Evolutionary conservation across 768 basidiomycete species (phyloP), one percentile per base, ranked within the genome.

Genomic region (Hygrophoropsis aurantiaca): DNA sequence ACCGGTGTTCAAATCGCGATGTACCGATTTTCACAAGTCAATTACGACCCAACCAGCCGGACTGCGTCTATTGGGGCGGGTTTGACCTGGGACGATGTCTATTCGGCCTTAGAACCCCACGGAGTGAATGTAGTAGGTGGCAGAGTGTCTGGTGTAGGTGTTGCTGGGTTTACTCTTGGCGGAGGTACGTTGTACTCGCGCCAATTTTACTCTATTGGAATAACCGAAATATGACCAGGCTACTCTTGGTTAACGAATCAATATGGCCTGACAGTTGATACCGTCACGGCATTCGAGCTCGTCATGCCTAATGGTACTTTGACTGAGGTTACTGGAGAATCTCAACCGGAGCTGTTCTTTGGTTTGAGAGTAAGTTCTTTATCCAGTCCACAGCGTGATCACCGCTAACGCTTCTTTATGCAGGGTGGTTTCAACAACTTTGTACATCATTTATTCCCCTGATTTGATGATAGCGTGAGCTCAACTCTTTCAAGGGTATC

Each of bases 391-490:
- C 7, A 19, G 39, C 18, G 20, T 33, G n/a, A 5, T 42, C 3
- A 16, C 48, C 10, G 15, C 42, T 42, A 5, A 10, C 25, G 20
- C 35, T 8, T 18, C 11, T 41, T 27, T 44, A n/a, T n/a, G n/a
- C n/a, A 83, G 79, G 84, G 84, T 25, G 83, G 82, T 9, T 58
- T 71, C 52, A 84, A 86, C 51, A 86, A 85, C 51, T 84, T 82
- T 48, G 74, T 74, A 19, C 5, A 9, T 6, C 47, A 5, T 48
- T 18, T 16, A 21, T 35, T 11, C 26, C 6, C 8, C 18, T 18
- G 20, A 40, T 13, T 13, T n/a, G n/a, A n/a, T n/a, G n/a, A 30
- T 7, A 30, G 7, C 27, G 6, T 13, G 27, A 30, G 13, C 27
- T 30, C 6, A 30, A 11, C 21, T 4, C 32, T 24, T 16, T 30